phyloP scores from a whole-genome alignment of 345 rosid genomes.

The Salix koriyanagi region DNA sequence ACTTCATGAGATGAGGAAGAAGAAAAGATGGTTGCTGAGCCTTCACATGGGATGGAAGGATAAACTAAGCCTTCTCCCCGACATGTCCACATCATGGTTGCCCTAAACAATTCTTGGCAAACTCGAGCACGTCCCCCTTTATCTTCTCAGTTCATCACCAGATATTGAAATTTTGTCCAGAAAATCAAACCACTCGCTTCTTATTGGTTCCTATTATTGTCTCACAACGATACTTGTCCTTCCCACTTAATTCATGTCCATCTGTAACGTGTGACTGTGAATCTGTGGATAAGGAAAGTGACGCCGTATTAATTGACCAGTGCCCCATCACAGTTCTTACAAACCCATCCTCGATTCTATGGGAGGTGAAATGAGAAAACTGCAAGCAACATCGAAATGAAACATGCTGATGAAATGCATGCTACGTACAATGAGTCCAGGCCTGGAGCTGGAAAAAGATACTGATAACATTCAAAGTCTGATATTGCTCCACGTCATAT shows the following conservation, averaged over 20 bases:
- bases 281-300: neutral
- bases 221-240: neutral
- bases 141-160: neutral
- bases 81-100: conserved; percentile 34
- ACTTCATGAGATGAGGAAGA: conserved; percentile 23
- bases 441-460: neutral
- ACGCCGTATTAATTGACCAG: neutral
- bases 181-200: neutral
- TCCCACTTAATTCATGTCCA: neutral
- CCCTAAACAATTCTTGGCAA: conserved; percentile 27
- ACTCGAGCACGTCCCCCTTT: conserved; percentile 27
- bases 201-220: neutral
- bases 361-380: neutral
- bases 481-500: neutral
- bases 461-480: neutral
- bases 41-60: conserved; percentile 31
- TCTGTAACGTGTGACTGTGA: neutral
- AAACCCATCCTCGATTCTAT: neutral
- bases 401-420: neutral
- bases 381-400: neutral
- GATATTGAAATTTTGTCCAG: conserved; percentile 15
- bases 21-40: conserved; percentile 4
- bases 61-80: conserved; percentile 16
- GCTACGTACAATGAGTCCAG: neutral
- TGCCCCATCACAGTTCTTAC: neutral